phyloP scores from a whole-genome alignment of 2,329 filamentous ascomycete genomes.

The Colletotrichum australisinense region DNA sequence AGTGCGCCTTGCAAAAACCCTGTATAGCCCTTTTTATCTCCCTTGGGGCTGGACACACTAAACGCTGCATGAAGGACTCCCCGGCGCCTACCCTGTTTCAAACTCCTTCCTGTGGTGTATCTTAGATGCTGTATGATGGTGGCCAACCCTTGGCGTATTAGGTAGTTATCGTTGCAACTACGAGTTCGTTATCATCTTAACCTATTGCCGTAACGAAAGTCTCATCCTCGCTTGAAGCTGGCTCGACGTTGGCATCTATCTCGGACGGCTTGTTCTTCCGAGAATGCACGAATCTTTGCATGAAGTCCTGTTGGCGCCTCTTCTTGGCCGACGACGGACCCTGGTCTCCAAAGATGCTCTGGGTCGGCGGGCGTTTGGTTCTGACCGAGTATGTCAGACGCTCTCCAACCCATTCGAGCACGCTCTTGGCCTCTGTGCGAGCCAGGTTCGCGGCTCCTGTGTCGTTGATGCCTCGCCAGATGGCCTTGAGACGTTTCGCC shows the following conservation, averaged over 20 bases:
- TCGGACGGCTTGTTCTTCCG: slow-evolving; percentile 39
- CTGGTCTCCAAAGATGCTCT: slow-evolving; percentile 62
- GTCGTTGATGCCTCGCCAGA: slow-evolving; percentile 75
- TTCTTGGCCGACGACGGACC: slow-evolving; percentile 50
- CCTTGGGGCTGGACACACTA: slow-evolving; percentile 12
- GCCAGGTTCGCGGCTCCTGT: slow-evolving; percentile 78
- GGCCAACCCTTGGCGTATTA: slow-evolving; percentile 36
- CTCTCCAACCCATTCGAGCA: slow-evolving; percentile 79
- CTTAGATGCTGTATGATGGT: slow-evolving; percentile 39
- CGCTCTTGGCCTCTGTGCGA: slow-evolving; percentile 81
- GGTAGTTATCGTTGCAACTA: slow-evolving; percentile 34
- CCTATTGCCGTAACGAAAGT: slow-evolving; percentile 31
- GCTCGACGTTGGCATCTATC: not conserved
- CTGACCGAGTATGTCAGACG: slow-evolving; percentile 78
- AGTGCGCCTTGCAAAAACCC: slow-evolving; percentile 15
- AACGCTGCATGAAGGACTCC: slow-evolving; percentile 28
- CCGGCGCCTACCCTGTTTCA: slow-evolving; percentile 28
- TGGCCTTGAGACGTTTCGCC: slow-evolving; percentile 65
- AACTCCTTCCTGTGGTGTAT: slow-evolving; percentile 36
- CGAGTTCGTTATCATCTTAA: slow-evolving; percentile 26
- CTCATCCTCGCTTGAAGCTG: slow-evolving; percentile 25
- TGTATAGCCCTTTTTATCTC: slow-evolving; percentile 10
- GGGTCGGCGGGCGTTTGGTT: slow-evolving; percentile 67
- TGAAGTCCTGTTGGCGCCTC: slow-evolving; percentile 53
- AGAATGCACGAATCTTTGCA: slow-evolving; percentile 56